Base-by-base conservation (phyloP, 1,284 basidiomycete genomes). In the Ceratobasidium sp. region DNA sequence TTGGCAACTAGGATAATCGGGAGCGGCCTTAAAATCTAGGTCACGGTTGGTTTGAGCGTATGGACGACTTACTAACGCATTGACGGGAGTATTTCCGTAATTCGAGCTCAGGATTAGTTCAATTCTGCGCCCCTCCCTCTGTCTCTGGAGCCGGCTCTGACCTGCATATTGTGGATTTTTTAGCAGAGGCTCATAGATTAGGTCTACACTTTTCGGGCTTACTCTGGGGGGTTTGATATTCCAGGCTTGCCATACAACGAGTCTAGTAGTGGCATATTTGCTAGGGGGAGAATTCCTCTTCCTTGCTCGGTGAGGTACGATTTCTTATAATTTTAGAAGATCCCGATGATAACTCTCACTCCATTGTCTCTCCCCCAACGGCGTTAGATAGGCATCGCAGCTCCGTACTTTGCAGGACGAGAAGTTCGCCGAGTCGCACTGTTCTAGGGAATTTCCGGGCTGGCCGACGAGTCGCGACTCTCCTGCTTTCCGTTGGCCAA, bases 351-450 rank as follows among this genome's bases (percentile, higher is more conserved):
- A 23, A 12, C 23, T 35, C 27, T 41, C 1, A 44, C 38, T n/a
- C 38, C 60, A 64, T 64, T 64, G 60, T 64, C 16, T 12, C 38
- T 44, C n/a, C 60, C 60, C 60, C 60, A 64, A 64, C 60, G 35
- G 20, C 38, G 30, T 64, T 5, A 10, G 60, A 64, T 64, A 33
- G 60, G 60, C 60, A 41, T 64, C 60, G 35, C 35, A 33, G 30
- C n/a, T 64, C 38, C n/a, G 3, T 5, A n/a, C 38, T 44, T 23
- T 38, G n/a, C n/a, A 12, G 23, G 18, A n/a, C 10, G 16, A 14
- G 48, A 38, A 27, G 30, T 44, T 64, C 12, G 60, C 60, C 60
- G 57, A 60, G 54, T 38, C 38, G 38, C 57, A 10, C 33, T 30
- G 23, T 60, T 23, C 54, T 30, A 30, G 57, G 48, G 16, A 60